phyloP scores from a whole-genome alignment of 306 rosid genomes.

The Cucumis cinereus region DNA sequence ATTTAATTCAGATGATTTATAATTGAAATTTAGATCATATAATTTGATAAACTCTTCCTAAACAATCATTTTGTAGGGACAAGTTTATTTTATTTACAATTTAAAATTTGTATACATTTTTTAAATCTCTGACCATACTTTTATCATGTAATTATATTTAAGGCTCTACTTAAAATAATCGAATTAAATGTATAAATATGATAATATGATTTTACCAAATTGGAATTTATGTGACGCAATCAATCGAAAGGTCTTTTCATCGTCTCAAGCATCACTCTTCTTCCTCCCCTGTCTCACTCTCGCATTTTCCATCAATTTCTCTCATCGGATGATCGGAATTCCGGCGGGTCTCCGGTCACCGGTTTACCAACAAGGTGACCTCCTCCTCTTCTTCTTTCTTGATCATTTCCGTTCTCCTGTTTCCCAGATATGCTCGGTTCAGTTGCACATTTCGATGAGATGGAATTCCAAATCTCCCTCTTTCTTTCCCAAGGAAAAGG shows the following conservation, averaged over 20 bases:
- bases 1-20: too few relatives aligned
- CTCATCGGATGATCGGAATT: neutral
- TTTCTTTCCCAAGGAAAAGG: neutral
- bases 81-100: too few relatives aligned
- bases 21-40: too few relatives aligned
- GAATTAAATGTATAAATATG: neutral
- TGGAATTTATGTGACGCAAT: conserved; percentile 4
- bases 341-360: neutral
- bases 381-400: neutral
- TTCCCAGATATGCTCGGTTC: neutral
- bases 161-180: neutral
- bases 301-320: neutral
- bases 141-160: too few relatives aligned
- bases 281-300: neutral
- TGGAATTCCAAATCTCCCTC: neutral
- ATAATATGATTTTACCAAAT: neutral
- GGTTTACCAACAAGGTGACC: neutral
- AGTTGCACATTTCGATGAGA: neutral
- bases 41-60: too few relatives aligned
- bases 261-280: neutral
- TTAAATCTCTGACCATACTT: too few relatives aligned
- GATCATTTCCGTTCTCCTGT: neutral
- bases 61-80: too few relatives aligned
- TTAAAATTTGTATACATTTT: too few relatives aligned
- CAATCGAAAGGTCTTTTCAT: neutral